Evolutionary conservation across 2,329 filamentous ascomycete genomes (phyloP).

Genomic region (Penicillium sp.): DNA sequence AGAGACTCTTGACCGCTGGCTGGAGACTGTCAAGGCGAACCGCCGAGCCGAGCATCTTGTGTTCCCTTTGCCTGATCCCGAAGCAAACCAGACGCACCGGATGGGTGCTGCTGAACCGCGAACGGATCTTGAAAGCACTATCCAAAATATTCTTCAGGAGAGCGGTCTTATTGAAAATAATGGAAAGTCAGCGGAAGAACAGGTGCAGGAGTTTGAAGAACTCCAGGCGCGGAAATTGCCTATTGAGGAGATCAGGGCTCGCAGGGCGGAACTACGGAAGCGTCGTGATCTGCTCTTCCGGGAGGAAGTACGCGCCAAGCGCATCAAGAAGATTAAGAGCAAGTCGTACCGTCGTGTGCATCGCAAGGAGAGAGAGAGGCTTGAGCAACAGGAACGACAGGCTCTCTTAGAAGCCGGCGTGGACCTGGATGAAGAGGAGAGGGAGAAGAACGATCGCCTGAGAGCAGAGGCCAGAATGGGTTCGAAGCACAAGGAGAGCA

Average conservation of each 20-base stretch:
- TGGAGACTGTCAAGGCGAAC: conserved; percentile 89
- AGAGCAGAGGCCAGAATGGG: conserved; percentile 79
- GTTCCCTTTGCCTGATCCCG: conserved; percentile 73
- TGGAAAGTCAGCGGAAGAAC: conserved; percentile 53
- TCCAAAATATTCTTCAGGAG: conserved; percentile 80
- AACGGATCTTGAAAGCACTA: conserved; percentile 75
- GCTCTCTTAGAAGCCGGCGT: conserved; percentile 52
- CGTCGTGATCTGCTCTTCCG: conserved; percentile 77
- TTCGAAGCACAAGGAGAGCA: conserved; percentile 74
- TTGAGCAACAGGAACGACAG: conserved; percentile 50
- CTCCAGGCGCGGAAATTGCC: conserved; percentile 63
- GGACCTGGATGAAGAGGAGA: conserved; percentile 55
- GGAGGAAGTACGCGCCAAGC: conserved; percentile 77
- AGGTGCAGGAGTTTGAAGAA: conserved; percentile 60
- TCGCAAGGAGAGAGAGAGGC: conserved; percentile 62
- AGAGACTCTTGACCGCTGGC: conserved; percentile 81
- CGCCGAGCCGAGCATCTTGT: conserved; percentile 79
- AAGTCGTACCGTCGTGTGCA: conserved; percentile 90
- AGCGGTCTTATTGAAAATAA: conserved; percentile 61
- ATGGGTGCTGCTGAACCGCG: conserved; percentile 53
- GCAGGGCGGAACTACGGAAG: conserved; percentile 65
- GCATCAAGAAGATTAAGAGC: conserved; percentile 98
- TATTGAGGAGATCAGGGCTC: conserved; percentile 61
- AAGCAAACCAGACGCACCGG: conserved; percentile 49
- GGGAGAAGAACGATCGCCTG: conserved; percentile 59